Conservation (phyloP, 768 basidiomycete species). For the Boletus rex-veris region DNA sequence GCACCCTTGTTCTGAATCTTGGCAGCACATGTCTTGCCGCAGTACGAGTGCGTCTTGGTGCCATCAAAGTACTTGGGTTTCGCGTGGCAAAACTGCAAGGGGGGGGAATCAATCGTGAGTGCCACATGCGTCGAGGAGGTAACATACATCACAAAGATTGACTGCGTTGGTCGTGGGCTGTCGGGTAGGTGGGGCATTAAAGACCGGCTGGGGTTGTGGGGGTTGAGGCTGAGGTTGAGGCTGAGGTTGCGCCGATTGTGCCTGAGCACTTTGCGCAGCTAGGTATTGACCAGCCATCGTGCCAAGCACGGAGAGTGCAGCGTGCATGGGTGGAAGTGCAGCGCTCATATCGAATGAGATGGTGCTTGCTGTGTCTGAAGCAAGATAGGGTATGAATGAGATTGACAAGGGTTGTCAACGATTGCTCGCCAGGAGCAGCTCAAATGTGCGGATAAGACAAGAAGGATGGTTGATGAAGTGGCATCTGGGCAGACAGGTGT, state of each 20-base stretch:
- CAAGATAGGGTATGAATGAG: conserved; percentile 6
- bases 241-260: conserved; percentile 22
- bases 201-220: conserved; percentile 21
- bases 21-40: conserved; percentile 57
- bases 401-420: conserved; percentile 2
- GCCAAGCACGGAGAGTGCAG: conserved; percentile 35
- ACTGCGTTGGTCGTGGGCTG: conserved; percentile 27
- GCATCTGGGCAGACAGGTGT: conserved; percentile 4
- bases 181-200: conserved; percentile 6
- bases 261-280: conserved; percentile 29
- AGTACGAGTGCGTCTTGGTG: conserved; percentile 53
- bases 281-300: conserved; percentile 36
- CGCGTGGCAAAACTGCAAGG: conserved; percentile 47
- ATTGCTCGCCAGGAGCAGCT: conserved; percentile 32
- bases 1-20: conserved; percentile 35
- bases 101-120: neutral
- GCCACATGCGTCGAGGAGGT: conserved; percentile 1
- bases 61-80: conserved; percentile 58
- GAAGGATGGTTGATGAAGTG: conserved; percentile 37
- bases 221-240: conserved; percentile 13
- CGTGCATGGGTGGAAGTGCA: conserved; percentile 34
- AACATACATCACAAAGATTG: conserved; percentile 50
- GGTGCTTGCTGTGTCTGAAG: conserved; percentile 7
- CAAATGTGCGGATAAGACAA: conserved; percentile 36
- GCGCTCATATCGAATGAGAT: conserved; percentile 24